Percentiles rank a stretch among this genome's conserved stretches.
These are phyloP conservation scores for Cymodocea nodosa DNA, from an alignment of 116 monocot species.

Conservation along the genomic window DNA sequence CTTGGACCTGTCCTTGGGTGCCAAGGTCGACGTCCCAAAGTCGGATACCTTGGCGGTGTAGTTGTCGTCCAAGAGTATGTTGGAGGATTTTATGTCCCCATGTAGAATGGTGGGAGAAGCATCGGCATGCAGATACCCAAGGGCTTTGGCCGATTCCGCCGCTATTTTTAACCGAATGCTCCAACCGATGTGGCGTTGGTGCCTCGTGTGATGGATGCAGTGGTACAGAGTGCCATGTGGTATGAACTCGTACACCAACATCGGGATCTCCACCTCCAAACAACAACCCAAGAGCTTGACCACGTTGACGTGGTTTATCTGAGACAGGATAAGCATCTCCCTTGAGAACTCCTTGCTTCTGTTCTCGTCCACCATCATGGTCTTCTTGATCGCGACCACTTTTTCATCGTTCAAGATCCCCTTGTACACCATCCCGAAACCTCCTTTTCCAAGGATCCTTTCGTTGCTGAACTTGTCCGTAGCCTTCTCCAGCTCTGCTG, in stretches of 20 bases:
- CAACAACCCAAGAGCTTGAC: constrained; percentile 34
- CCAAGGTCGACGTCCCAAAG: constrained; percentile 33
- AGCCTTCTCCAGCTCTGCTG: constrained; percentile 22
- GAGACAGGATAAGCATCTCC: constrained; percentile 26
- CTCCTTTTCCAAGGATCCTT: constrained; percentile 18
- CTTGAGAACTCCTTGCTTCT: constrained; percentile 27
- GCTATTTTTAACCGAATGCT: constrained; percentile 15
- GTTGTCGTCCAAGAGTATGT: constrained; percentile 30
- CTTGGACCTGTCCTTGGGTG: constrained; percentile 19
- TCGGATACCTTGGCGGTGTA: constrained; percentile 29
- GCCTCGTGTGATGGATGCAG: constrained; percentile 9
- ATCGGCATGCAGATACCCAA: constrained; percentile 28
- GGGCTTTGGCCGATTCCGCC: constrained; percentile 29
- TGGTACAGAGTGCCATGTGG: constrained; percentile 21
- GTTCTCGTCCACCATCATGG: constrained; percentile 26
- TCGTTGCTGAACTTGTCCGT: constrained; percentile 14
- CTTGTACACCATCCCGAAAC: constrained; percentile 31
- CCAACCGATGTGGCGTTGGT: not conserved
- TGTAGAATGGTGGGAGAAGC: constrained; percentile 33
- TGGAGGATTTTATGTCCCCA: constrained; percentile 37
- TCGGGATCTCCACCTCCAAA: constrained; percentile 26
- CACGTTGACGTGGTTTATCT: constrained; percentile 31
- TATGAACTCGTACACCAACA: constrained; percentile 33
- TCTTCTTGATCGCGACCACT: constrained; percentile 30
- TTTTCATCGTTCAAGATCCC: constrained; percentile 18